phyloP scores from a whole-genome alignment of 1,284 basidiomycete genomes.

The Laetiporus sulphureus region DNA sequence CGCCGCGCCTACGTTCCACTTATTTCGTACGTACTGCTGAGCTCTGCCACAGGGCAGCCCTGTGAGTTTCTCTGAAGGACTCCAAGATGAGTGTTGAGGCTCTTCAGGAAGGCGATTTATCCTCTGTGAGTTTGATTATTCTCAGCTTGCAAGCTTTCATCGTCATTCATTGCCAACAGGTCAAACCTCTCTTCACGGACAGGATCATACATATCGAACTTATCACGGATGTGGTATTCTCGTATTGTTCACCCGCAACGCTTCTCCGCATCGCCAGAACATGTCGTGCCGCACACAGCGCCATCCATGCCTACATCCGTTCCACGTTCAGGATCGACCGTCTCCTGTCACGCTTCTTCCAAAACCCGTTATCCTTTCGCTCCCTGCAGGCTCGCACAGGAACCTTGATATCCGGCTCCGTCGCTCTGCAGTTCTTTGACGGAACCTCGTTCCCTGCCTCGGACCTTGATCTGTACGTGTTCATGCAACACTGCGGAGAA shows the following conservation, averaged over 20 bases:
- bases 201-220: constrained; percentile 22
- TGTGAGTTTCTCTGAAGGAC: no score
- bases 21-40: no score
- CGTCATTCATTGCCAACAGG: no score
- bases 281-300: constrained; percentile 14
- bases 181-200: constrained; percentile 16
- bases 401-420: constrained; percentile 42
- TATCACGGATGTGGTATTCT: constrained; percentile 23
- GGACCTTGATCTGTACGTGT: constrained; percentile 43
- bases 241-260: constrained; percentile 12
- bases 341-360: constrained; percentile 20
- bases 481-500: constrained; percentile 15
- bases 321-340: constrained; percentile 21
- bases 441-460: constrained; percentile 34
- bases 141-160: no score
- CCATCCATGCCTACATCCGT: constrained; percentile 16
- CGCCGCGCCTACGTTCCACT: no score
- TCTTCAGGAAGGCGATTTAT: no score
- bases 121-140: no score
- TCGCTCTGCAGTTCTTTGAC: constrained; percentile 42
- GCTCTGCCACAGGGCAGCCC: no score
- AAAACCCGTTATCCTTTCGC: constrained; percentile 32
- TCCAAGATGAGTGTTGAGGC: no score
- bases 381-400: constrained; percentile 36
- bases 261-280: constrained; percentile 17